These are phyloP conservation scores for Euphrasia arctica DNA, from an alignment of 305 asterid species.

Conservation along the genomic window DNA sequence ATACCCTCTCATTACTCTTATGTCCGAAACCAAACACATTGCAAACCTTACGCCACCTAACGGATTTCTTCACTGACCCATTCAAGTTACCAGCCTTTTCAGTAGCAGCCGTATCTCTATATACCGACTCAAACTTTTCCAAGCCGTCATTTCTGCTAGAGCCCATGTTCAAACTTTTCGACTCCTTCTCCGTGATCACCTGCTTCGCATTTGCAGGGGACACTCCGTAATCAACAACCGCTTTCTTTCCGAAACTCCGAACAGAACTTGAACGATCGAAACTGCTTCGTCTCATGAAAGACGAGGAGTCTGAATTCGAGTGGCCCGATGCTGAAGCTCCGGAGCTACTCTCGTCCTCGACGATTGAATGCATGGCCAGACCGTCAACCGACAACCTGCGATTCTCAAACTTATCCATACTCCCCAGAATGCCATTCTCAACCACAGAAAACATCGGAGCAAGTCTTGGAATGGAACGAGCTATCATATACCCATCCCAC, in stretches of 20 bases:
- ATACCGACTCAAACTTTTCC: constrained; percentile 37
- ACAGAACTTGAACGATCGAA: constrained; percentile 88
- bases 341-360: constrained; percentile 81
- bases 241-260: constrained; percentile 69
- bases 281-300: constrained; percentile 76
- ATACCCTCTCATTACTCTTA: constrained; percentile 37
- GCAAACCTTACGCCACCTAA: constrained; percentile 61
- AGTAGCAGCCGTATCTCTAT: constrained; percentile 24
- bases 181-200: constrained; percentile 87
- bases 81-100: constrained; percentile 29
- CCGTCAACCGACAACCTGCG: constrained; percentile 70
- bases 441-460: constrained; percentile 84
- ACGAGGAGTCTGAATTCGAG: constrained; percentile 81
- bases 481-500: constrained; percentile 96
- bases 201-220: constrained; percentile 70
- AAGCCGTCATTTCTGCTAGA: constrained; percentile 41
- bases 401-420: constrained; percentile 43
- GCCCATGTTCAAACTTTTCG: constrained; percentile 80
- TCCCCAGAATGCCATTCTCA: constrained; percentile 54
- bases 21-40: constrained; percentile 57
- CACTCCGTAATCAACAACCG: constrained; percentile 63
- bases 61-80: constrained; percentile 46
- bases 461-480: constrained; percentile 79
- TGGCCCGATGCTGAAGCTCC: constrained; percentile 73
- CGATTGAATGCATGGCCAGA: constrained; percentile 65